Base-by-base conservation (phyloP, 2,329 filamentous ascomycete genomes). In the Thyridium curvatum region DNA sequence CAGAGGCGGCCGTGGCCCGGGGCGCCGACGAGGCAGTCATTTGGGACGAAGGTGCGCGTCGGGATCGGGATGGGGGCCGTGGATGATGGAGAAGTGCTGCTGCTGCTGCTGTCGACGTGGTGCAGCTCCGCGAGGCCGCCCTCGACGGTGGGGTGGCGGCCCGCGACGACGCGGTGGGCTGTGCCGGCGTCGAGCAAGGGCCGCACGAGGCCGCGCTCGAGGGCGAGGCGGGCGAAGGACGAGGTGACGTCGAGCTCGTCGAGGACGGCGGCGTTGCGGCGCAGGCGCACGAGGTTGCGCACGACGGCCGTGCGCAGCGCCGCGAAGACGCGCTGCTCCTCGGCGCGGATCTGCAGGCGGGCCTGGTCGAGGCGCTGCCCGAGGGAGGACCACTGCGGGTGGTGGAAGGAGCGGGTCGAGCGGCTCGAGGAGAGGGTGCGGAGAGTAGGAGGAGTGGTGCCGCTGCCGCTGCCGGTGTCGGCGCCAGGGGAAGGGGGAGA, bases 161-260 rank as follows among this genome's bases (percentile, higher is more conserved):
- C 93, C 18, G 84, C 88, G 9, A 94, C 65, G 50, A 98, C 85
- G 43, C 82, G 82, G 58, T 94, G 87, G 3, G 70, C 64, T 0
- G 72, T 78, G 8, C 70, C 67, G 51, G 71, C 66, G 51, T 84
- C 84, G 26, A 98, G 61, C 2, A 80, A 63, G 0, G 93, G 93
- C 0, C 91, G 77, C 2, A 81, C 72, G 49, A 93, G 79, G 34
- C 72, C 67, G 45, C 86, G 82, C 55, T 94, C 86, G 17, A 71
- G 59, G 2, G 93, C 90, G 3, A 97, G 71, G 4, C 71, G 72
- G 3, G 93, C 88, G 54, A 94, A 94, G 0, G 88, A 88, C 40
- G 86, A 87, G 3, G 85, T 78, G 30, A 98, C 84, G 61, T 98
- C 93, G 8, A 98, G 76, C 60, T 96, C 90, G 57, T 97, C 91